Base-by-base conservation (phyloP, 2,329 filamentous ascomycete genomes). In the Exophiala spinifera region DNA sequence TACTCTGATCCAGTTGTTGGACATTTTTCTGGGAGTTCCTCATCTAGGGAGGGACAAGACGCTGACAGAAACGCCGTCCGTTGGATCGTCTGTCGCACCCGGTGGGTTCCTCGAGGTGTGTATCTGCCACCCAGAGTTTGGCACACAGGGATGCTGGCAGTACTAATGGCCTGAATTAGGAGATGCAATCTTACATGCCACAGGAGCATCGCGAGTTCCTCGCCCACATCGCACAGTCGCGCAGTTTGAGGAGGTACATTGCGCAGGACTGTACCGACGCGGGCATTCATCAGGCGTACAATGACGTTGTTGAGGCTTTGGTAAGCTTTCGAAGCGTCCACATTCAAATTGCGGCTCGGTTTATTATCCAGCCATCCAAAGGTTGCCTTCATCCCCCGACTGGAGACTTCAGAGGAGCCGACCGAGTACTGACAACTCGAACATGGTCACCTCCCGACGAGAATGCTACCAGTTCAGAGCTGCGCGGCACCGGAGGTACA, bases 401-500 rank as follows among this genome's bases (percentile, higher is more conserved):
- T 17, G n/a, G 37, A 40, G 37, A 40, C 6, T 15, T 15, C 10
- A 10, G 37, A 40, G 37, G 37, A 40, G 37, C 37, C 11, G 15
- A 40, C n/a, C 37, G 11, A 40, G 37, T 7, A 15, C 37, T 40
- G n/a, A 40, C n/a, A 40, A 40, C 37, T 15, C n/a, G n/a, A 7
- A 40, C 37, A 40, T 40, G n/a, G 37, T 40, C 37, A 15, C n/a
- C 37, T 10, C 37, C 37, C 37, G 15, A 17, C 4, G 19, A 20
- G 57, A 60, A 17, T 61, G n/a, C n/a, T n/a, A n/a, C n/a, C n/a
- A n/a, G n/a, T n/a, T n/a, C n/a, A n/a, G n/a, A n/a, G n/a, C n/a
- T 79, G 37, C 67, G 71, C 43, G 78, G 78, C 0, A 80, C 77
- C 0, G 78, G 77, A n/a, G 78, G 77, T 0, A 80, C 78, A 0